phyloP scores from a whole-genome alignment of 768 basidiomycete species.

The Amanita phalloides region DNA sequence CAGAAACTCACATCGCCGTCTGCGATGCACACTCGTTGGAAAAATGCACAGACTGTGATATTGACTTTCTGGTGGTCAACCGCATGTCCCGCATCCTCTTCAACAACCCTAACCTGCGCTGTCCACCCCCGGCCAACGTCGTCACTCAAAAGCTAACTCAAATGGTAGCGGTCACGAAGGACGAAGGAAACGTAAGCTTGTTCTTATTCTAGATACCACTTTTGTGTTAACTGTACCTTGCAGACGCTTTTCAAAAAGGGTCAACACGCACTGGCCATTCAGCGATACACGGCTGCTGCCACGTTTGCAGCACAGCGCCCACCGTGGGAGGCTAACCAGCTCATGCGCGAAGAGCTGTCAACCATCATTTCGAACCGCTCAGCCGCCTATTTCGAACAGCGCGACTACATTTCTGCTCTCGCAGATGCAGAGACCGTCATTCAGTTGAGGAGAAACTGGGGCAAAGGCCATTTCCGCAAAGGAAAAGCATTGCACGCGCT shows the following conservation, averaged over 20 bases:
- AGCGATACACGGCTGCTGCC: slow-evolving; percentile 71
- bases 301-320: slow-evolving; percentile 71
- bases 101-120: slow-evolving; percentile 58
- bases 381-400: slow-evolving; percentile 70
- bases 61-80: slow-evolving; percentile 71
- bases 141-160: slow-evolving; percentile 67
- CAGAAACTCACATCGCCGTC: slow-evolving; percentile 42
- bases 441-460: slow-evolving; percentile 75
- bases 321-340: slow-evolving; percentile 77
- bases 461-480: slow-evolving; percentile 93
- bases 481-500: slow-evolving; percentile 81
- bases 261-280: slow-evolving; percentile 61
- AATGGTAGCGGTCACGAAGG: slow-evolving; percentile 71
- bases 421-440: slow-evolving; percentile 91
- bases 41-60: slow-evolving; percentile 61
- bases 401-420: slow-evolving; percentile 67
- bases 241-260: slow-evolving; percentile 72
- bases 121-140: slow-evolving; percentile 75
- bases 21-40: slow-evolving; percentile 63
- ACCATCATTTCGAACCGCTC: slow-evolving; percentile 88
- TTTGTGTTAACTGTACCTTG: slow-evolving; percentile 6
- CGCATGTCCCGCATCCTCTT: slow-evolving; percentile 62
- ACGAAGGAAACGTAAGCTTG: slow-evolving; percentile 83
- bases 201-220: slow-evolving; percentile 10
- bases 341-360: slow-evolving; percentile 86